Base-by-base conservation (phyloP, 495 filamentous ascomycete species). In the Extremus antarcticus region DNA sequence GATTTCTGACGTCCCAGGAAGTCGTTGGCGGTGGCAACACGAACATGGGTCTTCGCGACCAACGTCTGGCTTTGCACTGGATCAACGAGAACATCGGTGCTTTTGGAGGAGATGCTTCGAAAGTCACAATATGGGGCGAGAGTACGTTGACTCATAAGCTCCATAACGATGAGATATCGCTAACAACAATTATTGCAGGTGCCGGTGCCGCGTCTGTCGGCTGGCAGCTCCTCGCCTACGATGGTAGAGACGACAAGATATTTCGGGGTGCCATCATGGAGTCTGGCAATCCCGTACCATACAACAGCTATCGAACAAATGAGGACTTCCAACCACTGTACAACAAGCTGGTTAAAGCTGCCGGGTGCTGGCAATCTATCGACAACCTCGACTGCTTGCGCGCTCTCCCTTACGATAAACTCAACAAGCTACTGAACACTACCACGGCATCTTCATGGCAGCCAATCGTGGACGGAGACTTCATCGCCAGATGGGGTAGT, bases 11-110 rank as follows among this genome's bases (percentile, higher is more conserved):
- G 22, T 65, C 68, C 11, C 57, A 71, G 17, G 69, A 73, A 55
- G 66, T 72, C 13, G 35, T 63, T 0, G 56, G 59, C 17, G 70
- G 59, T 11, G 79, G 79, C 0, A 70, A 73, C 47, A 72, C 76
- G 9, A 85, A 85, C 55, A 64, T 83, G 13, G 79, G 78, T 20
- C 66, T 82, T 7, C 63, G 72, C 25, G 81, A 84, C 57, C 80
- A 84, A 57, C 67, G 80, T 19, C 63, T 82, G n/a, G 80, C 78
- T 0, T 63, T 85, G 32, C 74, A 80, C 21, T 85, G 81, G 82
- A 65, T 84, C 3, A 68, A 76, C 38, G 76, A 72, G 58, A 72
- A 72, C 54, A 68, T 72, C 38, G 63, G 16, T 3, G 67, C 66
- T 17, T 72, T 72, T 59, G 68, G 69, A 16, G 69, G 68, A 59